These are phyloP conservation scores for Penicillium atrosanguineum DNA, from an alignment of 495 filamentous ascomycete species.

Conservation along the genomic window DNA sequence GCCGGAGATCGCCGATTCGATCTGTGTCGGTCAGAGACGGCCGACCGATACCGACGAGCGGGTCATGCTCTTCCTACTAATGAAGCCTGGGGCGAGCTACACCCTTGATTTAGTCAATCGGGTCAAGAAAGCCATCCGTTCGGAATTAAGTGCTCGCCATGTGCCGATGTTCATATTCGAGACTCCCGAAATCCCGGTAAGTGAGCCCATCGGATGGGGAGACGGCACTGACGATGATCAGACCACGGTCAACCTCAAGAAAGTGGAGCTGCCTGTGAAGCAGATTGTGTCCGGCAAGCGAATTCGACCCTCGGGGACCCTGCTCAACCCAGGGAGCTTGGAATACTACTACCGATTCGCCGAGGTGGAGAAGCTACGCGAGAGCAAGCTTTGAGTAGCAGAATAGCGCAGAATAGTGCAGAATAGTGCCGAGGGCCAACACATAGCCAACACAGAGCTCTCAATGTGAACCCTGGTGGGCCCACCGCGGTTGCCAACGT, in stretches of 20 bases:
- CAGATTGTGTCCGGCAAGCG: conserved; percentile 74
- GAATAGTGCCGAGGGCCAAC: not conserved
- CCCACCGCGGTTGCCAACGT: conserved; percentile 8
- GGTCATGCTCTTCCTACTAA: conserved; percentile 55
- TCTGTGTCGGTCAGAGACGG: conserved; percentile 74
- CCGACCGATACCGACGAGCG: conserved; percentile 67
- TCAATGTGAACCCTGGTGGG: not conserved
- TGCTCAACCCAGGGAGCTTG: conserved; percentile 71
- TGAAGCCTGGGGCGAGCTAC: conserved; percentile 52
- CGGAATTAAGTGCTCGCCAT: conserved; percentile 66
- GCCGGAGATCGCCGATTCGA: conserved; percentile 57
- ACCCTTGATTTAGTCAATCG: conserved; percentile 53
- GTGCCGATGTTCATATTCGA: conserved; percentile 77
- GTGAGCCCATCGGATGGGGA: conserved; percentile 25
- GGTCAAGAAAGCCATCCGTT: conserved; percentile 60
- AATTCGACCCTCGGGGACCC: conserved; percentile 72
- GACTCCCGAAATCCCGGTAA: conserved; percentile 75
- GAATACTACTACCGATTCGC: conserved; percentile 81
- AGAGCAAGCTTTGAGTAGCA: conserved; percentile 22
- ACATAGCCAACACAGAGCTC: not conserved
- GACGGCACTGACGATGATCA: conserved; percentile 25
- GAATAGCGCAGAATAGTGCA: not conserved
- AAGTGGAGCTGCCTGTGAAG: conserved; percentile 83
- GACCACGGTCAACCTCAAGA: conserved; percentile 82
- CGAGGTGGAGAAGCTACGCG: conserved; percentile 63